These are phyloP conservation scores for Calocybe gangraenosa DNA, from an alignment of 768 basidiomycete species.

Conservation along the genomic window DNA sequence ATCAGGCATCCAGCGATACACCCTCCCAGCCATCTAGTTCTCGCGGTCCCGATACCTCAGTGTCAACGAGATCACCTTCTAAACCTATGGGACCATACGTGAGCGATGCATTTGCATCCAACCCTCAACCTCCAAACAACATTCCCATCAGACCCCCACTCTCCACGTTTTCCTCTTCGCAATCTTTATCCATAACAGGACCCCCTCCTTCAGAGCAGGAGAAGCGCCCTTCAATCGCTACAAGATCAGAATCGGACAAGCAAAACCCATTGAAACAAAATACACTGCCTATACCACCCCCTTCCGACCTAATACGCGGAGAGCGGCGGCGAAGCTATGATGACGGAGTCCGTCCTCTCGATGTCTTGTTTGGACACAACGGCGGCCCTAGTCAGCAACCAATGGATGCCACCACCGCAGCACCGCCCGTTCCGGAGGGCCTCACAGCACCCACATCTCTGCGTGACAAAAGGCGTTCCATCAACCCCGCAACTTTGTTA, in stretches of 20 bases:
- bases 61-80: constrained; percentile 18
- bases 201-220: constrained; percentile 29
- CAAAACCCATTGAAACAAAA: constrained; percentile 30
- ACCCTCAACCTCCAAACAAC: constrained; percentile 13
- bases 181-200: constrained; percentile 38
- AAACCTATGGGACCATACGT: constrained; percentile 28
- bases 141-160: constrained; percentile 14
- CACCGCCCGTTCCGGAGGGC: constrained; percentile 21
- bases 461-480: constrained; percentile 43
- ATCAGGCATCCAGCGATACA: constrained; percentile 1
- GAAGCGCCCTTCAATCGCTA: constrained; percentile 17
- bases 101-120: constrained; percentile 33
- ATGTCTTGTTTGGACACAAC: constrained; percentile 30
- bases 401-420: constrained; percentile 12
- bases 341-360: constrained; percentile 39
- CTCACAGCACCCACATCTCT: constrained; percentile 33
- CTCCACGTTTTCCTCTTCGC: constrained; percentile 23
- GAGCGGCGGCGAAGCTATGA: constrained; percentile 40
- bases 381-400: constrained; percentile 15
- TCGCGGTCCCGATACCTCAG: constrained; percentile 11
- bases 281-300: constrained; percentile 34
- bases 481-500: constrained; percentile 39
- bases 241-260: constrained; percentile 13
- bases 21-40: constrained; percentile 19
- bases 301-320: constrained; percentile 19